Evolutionary conservation across 1,139 yeast species (phyloP).

Genomic region (Geotrichum aggregatum): DNA sequence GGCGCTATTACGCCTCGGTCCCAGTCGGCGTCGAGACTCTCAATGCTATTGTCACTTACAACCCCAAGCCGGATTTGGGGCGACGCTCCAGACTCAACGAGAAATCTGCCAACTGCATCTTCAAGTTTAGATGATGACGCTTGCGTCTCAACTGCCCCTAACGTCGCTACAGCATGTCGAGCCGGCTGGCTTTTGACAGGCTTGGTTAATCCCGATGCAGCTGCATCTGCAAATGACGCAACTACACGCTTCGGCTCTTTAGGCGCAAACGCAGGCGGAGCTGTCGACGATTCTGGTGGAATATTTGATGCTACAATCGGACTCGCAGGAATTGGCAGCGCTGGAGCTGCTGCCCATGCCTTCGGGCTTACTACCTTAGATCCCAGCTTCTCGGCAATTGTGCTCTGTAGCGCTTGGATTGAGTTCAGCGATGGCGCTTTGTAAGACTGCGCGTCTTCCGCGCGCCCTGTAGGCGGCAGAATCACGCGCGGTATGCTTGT

Average conservation of each 20-base stretch:
- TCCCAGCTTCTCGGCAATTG: conserved; percentile 22
- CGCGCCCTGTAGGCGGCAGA: not conserved
- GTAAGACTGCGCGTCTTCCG: not conserved
- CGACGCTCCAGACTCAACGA: not conserved
- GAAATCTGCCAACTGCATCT: not conserved
- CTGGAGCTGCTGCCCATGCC: not conserved
- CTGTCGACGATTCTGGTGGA: not conserved
- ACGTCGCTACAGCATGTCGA: no score
- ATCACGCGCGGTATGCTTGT: not conserved
- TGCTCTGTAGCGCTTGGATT: conserved; percentile 21
- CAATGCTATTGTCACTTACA: no score
- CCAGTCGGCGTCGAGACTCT: conserved; percentile 5
- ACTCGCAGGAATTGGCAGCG: conserved; percentile 2
- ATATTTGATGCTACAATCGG: conserved; percentile 2
- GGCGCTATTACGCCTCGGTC: conserved; percentile 5
- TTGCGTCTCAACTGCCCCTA: not conserved
- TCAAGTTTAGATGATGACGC: not conserved
- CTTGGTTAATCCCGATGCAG: not conserved
- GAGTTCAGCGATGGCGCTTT: conserved; percentile 17
- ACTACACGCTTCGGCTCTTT: not conserved
- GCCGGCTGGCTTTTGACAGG: no score
- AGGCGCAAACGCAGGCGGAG: not conserved
- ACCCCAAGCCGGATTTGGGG: no score
- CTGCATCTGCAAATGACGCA: conserved; percentile 1
- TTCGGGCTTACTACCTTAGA: not conserved